These are phyloP conservation scores for Suhomyces xylopsoci DNA, from an alignment of 805 yeast genomes.

Conservation along the genomic window DNA sequence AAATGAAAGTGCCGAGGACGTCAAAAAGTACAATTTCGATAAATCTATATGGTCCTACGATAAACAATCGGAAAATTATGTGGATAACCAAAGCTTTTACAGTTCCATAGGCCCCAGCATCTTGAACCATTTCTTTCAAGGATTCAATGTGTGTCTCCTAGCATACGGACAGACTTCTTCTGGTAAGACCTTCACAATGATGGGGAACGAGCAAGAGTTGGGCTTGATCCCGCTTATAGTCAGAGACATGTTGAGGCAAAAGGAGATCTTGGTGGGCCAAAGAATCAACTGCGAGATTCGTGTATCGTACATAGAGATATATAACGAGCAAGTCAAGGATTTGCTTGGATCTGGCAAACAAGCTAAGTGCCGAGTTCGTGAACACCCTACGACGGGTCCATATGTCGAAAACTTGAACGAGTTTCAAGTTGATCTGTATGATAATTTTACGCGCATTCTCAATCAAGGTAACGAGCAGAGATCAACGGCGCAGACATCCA, in stretches of 20 bases:
- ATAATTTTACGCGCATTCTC: conserved; percentile 48
- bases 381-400: conserved; percentile 63
- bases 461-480: conserved; percentile 52
- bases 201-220: conserved; percentile 34
- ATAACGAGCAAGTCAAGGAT: conserved; percentile 75
- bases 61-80: conserved; percentile 27
- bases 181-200: conserved; percentile 44
- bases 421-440: conserved; percentile 43
- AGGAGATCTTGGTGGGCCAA: conserved; percentile 34
- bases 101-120: conserved; percentile 54
- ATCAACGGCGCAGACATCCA: conserved; percentile 68
- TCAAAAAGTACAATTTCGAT: conserved; percentile 49
- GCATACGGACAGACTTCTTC: conserved; percentile 46
- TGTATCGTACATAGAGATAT: conserved; percentile 69
- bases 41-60: conserved; percentile 50
- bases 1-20: conserved; percentile 9
- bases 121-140: conserved; percentile 46
- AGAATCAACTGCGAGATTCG: conserved; percentile 38
- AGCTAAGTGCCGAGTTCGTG: conserved; percentile 53
- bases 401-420: conserved; percentile 68
- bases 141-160: conserved; percentile 40
- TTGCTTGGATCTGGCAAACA: conserved; percentile 34
- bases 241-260: conserved; percentile 47
- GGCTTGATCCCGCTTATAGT: conserved; percentile 47
- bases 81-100: conserved; percentile 52